Base-by-base conservation (phyloP, 768 basidiomycete species). In the Podaxis pistillaris region DNA sequence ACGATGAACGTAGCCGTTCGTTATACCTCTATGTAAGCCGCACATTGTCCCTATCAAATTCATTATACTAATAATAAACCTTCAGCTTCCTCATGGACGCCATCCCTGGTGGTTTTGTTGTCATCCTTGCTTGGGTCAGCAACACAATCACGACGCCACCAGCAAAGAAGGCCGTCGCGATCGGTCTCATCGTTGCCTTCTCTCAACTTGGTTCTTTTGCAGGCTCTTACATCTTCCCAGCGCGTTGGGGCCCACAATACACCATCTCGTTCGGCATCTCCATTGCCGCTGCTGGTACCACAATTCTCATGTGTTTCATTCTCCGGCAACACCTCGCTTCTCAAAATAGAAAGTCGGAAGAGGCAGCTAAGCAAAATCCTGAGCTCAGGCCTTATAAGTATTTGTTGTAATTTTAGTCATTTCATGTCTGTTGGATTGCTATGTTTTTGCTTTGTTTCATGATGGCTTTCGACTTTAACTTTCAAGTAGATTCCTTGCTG, bases 161-260 rank as follows among this genome's bases (percentile, higher is more conserved):
- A 11, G 81, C 86, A 24, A 90, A 90, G 72, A 83, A 89, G 11
- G 84, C 87, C 7, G 84, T 88, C 28, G 84, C 87, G 15, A 77
- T 91, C 62, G 88, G 86, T 15, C 75, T 86, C 64, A 78, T 88
- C 69, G 86, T 88, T 70, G 83, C 84, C 22, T 86, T 87, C 71
- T 83, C 86, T n/a, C 49, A 85, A 86, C 77, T 71, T 7, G 70
- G 67, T 12, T 59, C 88, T 69, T 77, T 90, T 49, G 78, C 83
- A n/a, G 88, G 89, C 56, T 82, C 86, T 68, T 88, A 85, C 64
- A 68, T 82, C 46, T 85, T 81, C 79, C 83, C 80, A 9, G 72
- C 66, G 53, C 63, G 61, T 2, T 85, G 83, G 83, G 84, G 83
- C 6, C 83, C 81, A 13, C 74, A 79, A 0, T 87, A 87, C 69